Evolutionary conservation across 352 stramenopile genomes (phyloP).

Genomic region (Phytophthora chlamydospora): DNA sequence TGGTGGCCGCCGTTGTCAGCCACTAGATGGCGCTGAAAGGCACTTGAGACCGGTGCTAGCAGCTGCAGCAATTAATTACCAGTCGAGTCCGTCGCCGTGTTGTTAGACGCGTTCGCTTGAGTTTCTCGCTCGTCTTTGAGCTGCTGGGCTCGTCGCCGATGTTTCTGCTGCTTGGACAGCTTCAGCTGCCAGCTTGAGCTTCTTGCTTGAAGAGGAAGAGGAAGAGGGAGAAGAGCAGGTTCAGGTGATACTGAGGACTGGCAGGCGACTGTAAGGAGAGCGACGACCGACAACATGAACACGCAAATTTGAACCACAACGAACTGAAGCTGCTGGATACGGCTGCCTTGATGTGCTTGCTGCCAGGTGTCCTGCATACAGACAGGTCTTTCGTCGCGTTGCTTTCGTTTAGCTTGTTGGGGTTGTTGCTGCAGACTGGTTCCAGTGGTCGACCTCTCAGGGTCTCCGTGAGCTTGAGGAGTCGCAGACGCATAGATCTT

Average conservation of each 20-base stretch:
- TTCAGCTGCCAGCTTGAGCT: too few relatives aligned
- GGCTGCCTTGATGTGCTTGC: too few relatives aligned
- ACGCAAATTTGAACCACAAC: slow-evolving; percentile 20
- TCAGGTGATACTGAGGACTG: too few relatives aligned
- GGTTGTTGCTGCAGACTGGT: too few relatives aligned
- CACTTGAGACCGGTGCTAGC: slow-evolving; percentile 1
- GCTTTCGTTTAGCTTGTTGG: too few relatives aligned
- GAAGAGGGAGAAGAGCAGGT: background rate
- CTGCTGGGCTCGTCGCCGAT: slow-evolving; percentile 1
- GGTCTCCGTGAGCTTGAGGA: slow-evolving; percentile 13
- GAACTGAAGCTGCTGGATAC: slow-evolving; percentile 1
- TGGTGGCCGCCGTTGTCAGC: slow-evolving; percentile 89
- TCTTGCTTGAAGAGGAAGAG: background rate
- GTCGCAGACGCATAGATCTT: slow-evolving; percentile 33
- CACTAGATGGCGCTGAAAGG: slow-evolving; percentile 41
- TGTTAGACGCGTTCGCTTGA: slow-evolving; percentile 30
- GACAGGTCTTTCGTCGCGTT: too few relatives aligned
- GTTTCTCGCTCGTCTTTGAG: slow-evolving; percentile 4
- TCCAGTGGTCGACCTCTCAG: background rate
- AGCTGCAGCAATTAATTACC: slow-evolving; percentile 44
- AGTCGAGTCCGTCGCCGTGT: slow-evolving; percentile 27
- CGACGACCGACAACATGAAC: slow-evolving; percentile 5
- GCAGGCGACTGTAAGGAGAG: background rate
- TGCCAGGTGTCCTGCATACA: background rate
- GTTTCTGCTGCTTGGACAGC: background rate